These are phyloP conservation scores for Fraxinus pennsylvanica DNA, from an alignment of 257 asterid genomes.

Conservation along the genomic window DNA sequence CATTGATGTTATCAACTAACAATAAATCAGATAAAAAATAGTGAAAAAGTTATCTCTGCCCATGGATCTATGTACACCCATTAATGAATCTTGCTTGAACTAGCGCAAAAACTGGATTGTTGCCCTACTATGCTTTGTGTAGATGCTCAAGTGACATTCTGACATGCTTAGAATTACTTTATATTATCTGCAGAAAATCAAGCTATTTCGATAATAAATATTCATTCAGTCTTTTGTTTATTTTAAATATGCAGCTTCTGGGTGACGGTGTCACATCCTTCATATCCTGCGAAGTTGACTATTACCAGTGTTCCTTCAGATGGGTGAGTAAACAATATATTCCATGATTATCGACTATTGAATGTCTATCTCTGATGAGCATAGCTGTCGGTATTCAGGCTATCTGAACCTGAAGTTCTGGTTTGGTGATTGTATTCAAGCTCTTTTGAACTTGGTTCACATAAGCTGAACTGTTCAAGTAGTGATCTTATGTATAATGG, in stretches of 20 bases:
- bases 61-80: not conserved
- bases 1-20: not conserved
- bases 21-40: not conserved
- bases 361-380: not conserved
- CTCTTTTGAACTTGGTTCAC: not conserved
- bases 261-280: conserved; percentile 68
- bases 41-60: not conserved
- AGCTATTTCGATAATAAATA: not conserved
- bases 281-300: conserved; percentile 68
- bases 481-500: not conserved
- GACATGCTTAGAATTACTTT: not conserved
- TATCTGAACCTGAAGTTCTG: conserved; percentile 14
- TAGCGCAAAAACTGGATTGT: conserved; percentile 16
- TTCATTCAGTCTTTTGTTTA: not conserved
- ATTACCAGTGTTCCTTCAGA: conserved; percentile 70
- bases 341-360: conserved; percentile 5
- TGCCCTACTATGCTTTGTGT: not conserved
- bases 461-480: not conserved
- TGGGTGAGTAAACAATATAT: conserved; percentile 56
- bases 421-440: conserved; percentile 17
- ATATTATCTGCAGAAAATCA: not conserved
- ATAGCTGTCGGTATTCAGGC: conserved; percentile 1
- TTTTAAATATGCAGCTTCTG: conserved; percentile 67
- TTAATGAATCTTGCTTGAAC: conserved; percentile 8
- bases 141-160: not conserved